A percentile compares a stretch with the other conserved stretches of the same genome.
Conservation (phyloP, 192 early-diverging fungal species). For the Coemansia sp. region DNA sequence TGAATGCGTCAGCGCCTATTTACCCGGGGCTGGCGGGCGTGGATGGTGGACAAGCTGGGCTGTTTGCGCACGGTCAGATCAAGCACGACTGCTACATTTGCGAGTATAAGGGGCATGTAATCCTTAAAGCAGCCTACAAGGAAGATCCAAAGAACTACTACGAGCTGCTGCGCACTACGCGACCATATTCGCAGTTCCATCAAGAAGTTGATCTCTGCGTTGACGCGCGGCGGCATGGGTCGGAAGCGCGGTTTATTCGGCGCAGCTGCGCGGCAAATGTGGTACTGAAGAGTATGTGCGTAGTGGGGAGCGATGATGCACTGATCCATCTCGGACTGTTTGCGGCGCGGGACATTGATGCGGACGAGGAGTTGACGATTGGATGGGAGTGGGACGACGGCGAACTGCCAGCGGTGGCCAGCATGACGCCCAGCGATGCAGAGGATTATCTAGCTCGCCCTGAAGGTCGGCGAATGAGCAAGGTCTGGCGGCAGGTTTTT, state of each 20-base stretch:
- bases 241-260: constrained; percentile 66
- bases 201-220: constrained; percentile 66
- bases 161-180: constrained; percentile 61
- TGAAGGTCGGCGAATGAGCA: constrained; percentile 53
- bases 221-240: constrained; percentile 68
- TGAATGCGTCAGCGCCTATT: constrained; percentile 4
- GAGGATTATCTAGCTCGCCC: constrained; percentile 46
- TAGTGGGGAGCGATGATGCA: constrained; percentile 46
- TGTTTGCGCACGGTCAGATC: constrained; percentile 36
- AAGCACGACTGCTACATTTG: constrained; percentile 57
- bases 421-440: constrained; percentile 31
- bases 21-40: constrained; percentile 24
- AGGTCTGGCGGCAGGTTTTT: constrained; percentile 56
- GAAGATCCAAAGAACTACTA: constrained; percentile 67
- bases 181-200: constrained; percentile 66
- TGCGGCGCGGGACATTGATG: constrained; percentile 56
- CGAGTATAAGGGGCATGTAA: constrained; percentile 76
- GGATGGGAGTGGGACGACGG: constrained; percentile 69
- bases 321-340: constrained; percentile 68
- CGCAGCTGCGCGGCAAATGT: constrained; percentile 69
- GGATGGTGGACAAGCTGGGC: constrained; percentile 28
- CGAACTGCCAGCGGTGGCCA: constrained; percentile 44
- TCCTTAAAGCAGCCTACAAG: constrained; percentile 66
- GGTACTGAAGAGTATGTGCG: constrained; percentile 60
- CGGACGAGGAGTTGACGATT: constrained; percentile 69